Evolutionary conservation across 192 early-diverging fungal species (phyloP), one percentile per base, ranked within the genome.

Genomic region (Gamsiella multidivaricata): DNA sequence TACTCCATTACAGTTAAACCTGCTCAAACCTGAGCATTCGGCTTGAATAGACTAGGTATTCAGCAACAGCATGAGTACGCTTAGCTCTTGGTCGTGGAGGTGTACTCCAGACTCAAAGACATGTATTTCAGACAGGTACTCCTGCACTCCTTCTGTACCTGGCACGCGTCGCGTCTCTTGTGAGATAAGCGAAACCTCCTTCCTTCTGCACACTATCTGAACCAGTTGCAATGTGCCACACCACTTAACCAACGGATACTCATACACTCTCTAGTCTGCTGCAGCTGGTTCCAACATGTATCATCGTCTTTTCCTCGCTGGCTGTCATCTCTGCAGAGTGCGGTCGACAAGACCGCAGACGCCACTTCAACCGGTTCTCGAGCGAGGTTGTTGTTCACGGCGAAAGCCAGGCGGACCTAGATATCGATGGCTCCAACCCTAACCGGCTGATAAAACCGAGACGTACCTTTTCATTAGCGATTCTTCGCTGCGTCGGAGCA

Each of bases 311-410:
- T 37, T 78, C 74, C 15, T 78, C 74, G 8, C 65, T 78, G 12
- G 65, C 74, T 3, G 33, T 78, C 65, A 78, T 78, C 51, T 69
- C 74, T 0, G 65, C 65, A 25, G 74, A 78, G 49, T 78, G 74
- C 46, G 74, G 74, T 10, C 65, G 66, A 23, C 74, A 78, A 42
- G 74, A 78, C 49, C 74, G 74, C 5, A 41, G 65, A 37, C 65
- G 74, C 3, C 61, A 63, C 36, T 78, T 66, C 54, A 59, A 78
- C 54, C 65, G 54, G 2, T 78, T 69, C 55, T 69, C 74, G 17
- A 78, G 74, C 31, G 74, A 78, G 31, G 74, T 78, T 2, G 74
- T 78, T n/a, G 58, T 78, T 20, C 59, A 67, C n/a, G 65, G 74
- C 22, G 74, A 78, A 36, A 68, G 53, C 23, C 74, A 64, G 54